Evolutionary conservation across 1,284 basidiomycete species (phyloP).

Genomic region (Ceratobasidium sp.): DNA sequence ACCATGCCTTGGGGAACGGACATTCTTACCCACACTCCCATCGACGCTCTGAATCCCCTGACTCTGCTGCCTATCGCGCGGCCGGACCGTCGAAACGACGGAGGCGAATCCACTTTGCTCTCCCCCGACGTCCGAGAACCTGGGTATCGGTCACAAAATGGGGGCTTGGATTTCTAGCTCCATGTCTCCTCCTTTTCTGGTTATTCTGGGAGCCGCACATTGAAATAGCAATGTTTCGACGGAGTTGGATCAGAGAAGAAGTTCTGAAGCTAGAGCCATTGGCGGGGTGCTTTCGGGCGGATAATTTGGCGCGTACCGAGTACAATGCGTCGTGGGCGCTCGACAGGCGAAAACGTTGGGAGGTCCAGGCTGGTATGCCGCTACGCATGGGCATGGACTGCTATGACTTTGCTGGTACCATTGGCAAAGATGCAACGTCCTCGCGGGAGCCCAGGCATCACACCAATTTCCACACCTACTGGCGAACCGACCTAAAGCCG

Average conservation of each 20-base stretch:
- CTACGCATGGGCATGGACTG: constrained; percentile 85
- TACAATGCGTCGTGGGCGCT: constrained; percentile 69
- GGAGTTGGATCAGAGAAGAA: constrained; percentile 78
- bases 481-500: constrained; percentile 84
- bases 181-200: constrained; percentile 61
- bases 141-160: constrained; percentile 44
- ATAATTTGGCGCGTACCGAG: constrained; percentile 64
- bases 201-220: constrained; percentile 82
- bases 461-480: constrained; percentile 87
- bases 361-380: constrained; percentile 81
- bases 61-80: constrained; percentile 46
- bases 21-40: constrained; percentile 39
- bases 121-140: constrained; percentile 42
- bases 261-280: constrained; percentile 72
- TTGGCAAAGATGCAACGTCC: constrained; percentile 58
- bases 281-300: constrained; percentile 78
- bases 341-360: constrained; percentile 70
- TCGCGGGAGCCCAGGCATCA: constrained; percentile 59
- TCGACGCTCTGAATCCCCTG: constrained; percentile 43
- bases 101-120: constrained; percentile 39
- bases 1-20: constrained; percentile 19
- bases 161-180: constrained; percentile 24
- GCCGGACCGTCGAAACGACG: constrained; percentile 42
- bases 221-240: constrained; percentile 81
- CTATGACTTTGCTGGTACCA: constrained; percentile 86